Evolutionary conservation across 2,329 filamentous ascomycete species (phyloP).

Genomic region (Aureobasidium leucospermi): DNA sequence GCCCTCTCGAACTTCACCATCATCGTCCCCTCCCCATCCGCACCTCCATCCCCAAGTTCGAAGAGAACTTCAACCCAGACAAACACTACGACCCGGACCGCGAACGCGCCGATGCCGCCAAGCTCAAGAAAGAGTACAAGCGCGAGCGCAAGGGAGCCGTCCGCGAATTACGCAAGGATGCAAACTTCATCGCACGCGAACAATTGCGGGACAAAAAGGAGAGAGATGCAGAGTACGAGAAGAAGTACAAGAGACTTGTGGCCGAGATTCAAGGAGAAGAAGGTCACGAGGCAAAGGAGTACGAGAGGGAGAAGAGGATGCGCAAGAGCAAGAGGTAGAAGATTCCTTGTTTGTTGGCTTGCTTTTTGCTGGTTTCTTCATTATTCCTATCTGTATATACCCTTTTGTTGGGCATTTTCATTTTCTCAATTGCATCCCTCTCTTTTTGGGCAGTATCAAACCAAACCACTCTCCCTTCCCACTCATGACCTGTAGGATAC

Average conservation of each 20-base stretch:
- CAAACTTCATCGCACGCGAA: slow-evolving; percentile 86
- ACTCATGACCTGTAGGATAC: too few species aligned
- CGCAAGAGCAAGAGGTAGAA: slow-evolving; percentile 55
- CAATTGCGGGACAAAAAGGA: slow-evolving; percentile 87
- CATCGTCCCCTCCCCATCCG: slow-evolving; percentile 86
- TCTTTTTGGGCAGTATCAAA: background rate
- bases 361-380: background rate
- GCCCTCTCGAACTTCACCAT: slow-evolving; percentile 79
- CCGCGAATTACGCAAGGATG: slow-evolving; percentile 90
- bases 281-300: slow-evolving; percentile 75
- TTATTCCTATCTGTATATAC: background rate
- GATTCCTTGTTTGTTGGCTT: background rate
- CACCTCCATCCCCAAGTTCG: slow-evolving; percentile 84
- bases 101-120: slow-evolving; percentile 76
- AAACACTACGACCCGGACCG: slow-evolving; percentile 96
- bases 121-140: slow-evolving; percentile 86
- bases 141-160: slow-evolving; percentile 90
- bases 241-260: slow-evolving; percentile 86
- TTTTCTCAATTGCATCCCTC: background rate
- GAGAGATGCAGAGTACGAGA: slow-evolving; percentile 87
- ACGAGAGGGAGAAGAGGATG: slow-evolving; percentile 76
- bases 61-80: slow-evolving; percentile 87
- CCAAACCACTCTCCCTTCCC: too few species aligned
- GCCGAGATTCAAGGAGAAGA: slow-evolving; percentile 95
- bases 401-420: background rate